Conservation (phyloP, 129 eudicot species). For the Smallanthus sonchifolius region DNA sequence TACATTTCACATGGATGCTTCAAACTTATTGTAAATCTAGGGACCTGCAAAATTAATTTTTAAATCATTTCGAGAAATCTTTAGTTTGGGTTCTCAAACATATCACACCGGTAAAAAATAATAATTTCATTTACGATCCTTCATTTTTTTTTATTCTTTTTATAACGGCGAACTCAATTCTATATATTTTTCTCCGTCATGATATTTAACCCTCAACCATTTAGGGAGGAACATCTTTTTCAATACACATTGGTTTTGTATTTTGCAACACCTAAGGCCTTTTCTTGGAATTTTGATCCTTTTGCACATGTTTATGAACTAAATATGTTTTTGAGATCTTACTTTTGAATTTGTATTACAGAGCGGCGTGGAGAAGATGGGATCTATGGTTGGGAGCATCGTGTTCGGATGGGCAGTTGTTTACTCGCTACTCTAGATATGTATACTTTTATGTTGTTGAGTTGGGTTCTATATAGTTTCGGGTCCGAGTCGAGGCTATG, state of each 20-base stretch:
- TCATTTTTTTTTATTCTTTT: too few relatives aligned
- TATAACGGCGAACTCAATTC: too few relatives aligned
- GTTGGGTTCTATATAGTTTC: slow-evolving; percentile 19
- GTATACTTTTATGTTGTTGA: slow-evolving; percentile 2
- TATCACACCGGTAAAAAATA: too few relatives aligned
- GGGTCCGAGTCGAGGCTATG: slow-evolving; percentile 1
- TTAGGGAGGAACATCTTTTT: too few relatives aligned
- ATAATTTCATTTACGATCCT: too few relatives aligned
- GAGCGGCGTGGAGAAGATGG: slow-evolving; percentile 56
- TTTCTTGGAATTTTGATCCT: background rate
- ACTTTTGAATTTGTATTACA: slow-evolving; percentile 25
- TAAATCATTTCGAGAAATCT: too few relatives aligned
- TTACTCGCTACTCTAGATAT: slow-evolving; percentile 37
- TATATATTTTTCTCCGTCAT: too few relatives aligned
- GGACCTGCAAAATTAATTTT: background rate
- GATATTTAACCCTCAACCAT: too few relatives aligned
- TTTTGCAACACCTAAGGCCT: too few relatives aligned
- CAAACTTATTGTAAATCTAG: background rate
- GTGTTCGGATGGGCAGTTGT: slow-evolving; percentile 45
- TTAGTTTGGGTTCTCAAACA: too few relatives aligned
- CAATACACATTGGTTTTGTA: too few relatives aligned
- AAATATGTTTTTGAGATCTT: background rate
- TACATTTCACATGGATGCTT: background rate
- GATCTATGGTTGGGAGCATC: slow-evolving; percentile 41
- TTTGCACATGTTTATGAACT: background rate